Evolutionary conservation across 2,329 filamentous ascomycete genomes (phyloP), one percentile per base, ranked within the genome.

Genomic region (Fusarium sp.): DNA sequence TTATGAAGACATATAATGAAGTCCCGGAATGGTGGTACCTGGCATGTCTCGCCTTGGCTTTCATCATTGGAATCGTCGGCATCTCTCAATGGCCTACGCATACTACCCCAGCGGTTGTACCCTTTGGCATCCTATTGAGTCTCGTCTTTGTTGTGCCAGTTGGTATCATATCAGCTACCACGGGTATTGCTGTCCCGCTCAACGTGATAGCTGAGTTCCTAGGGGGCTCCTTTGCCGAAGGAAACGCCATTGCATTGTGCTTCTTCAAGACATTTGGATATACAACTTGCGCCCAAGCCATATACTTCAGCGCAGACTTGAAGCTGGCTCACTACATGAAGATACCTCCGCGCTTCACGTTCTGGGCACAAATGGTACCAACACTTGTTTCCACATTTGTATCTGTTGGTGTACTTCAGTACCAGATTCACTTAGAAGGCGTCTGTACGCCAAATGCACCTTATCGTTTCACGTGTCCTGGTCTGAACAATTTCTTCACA

Each of bases 181-280:
- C 84, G 0, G 83, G 83, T 1, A 78, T 82, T 24, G 77, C 82
- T 39, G 79, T 83, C 22, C 82, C 80, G 5, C 78, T 86, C 28
- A 86, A 86, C 58, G 84, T 87, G 4, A 68, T 87, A 14, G 83
- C 84, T n/a, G 84, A 86, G 75, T 83, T 86, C 38, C 84, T 86
- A 18, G 85, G 82, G n/a, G 85, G 85, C 8, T 79, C 80, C 7
- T 82, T 81, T 69, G 80, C 82, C 7, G 74, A 81, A 11, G 85
- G 85, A 28, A 85, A 85, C 50, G 83, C 85, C 4, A 72, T 86
- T n/a, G 83, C 81, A 47, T 84, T 86, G 80, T 84, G 82, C 77
- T 85, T 82, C 74, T 86, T 86, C 79, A 86, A 86, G 78, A 78
- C 81, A 2, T 84, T 80, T 38, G 82, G 78, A 42, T 82, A 79